A percentile compares a stretch with the other conserved stretches of the same genome.
Evolutionary conservation across 345 rosid genomes (phyloP).

Genomic region (Populus alba): DNA sequence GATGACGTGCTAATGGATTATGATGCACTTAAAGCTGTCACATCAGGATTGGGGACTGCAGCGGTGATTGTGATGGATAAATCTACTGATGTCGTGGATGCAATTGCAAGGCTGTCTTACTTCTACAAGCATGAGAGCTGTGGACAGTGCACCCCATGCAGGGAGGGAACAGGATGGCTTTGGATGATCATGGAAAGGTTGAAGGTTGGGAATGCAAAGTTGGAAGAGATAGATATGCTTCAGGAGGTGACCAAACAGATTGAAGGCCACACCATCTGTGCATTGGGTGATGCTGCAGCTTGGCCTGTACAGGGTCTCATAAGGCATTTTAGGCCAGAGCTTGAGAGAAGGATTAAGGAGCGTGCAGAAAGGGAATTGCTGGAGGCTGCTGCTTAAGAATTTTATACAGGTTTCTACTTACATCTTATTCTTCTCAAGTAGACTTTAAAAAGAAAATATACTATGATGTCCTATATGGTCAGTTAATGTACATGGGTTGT

Average conservation of each 20-base stretch:
- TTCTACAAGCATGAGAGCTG: constrained; percentile 99
- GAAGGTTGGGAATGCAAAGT: constrained; percentile 91
- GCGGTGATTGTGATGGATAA: constrained; percentile 99
- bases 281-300: constrained; percentile 98
- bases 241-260: constrained; percentile 98
- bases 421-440: background rate
- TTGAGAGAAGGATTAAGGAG: constrained; percentile 88
- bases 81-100: constrained; percentile 97
- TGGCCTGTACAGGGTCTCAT: constrained; percentile 99
- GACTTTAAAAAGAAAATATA: background rate
- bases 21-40: constrained; percentile 97
- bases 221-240: constrained; percentile 98
- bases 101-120: constrained; percentile 93
- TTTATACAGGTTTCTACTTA: constrained; percentile 29
- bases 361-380: constrained; percentile 89
- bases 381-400: constrained; percentile 72
- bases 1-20: constrained; percentile 95
- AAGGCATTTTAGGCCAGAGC: constrained; percentile 96
- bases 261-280: constrained; percentile 98
- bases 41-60: constrained; percentile 89
- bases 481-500: background rate
- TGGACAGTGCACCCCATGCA: constrained; percentile 98
- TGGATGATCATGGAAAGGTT: constrained; percentile 99
- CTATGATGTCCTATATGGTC: background rate
- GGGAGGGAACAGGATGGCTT: constrained; percentile 97